phyloP scores from a whole-genome alignment of 495 filamentous ascomycete genomes.

The Cetradonia linearis region DNA sequence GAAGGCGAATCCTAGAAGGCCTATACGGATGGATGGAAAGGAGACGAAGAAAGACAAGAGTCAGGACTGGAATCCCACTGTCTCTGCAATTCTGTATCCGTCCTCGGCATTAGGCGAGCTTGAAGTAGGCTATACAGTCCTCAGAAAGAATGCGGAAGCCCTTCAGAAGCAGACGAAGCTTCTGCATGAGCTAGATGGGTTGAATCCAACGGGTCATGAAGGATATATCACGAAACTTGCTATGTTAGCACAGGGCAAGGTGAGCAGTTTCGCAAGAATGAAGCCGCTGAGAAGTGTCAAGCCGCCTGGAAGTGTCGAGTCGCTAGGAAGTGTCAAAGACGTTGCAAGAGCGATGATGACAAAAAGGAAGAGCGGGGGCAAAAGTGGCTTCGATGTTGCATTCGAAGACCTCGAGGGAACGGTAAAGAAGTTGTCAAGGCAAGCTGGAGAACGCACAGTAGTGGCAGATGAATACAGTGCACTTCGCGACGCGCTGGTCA shows the following conservation, averaged over 20 bases:
- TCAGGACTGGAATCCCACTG: not conserved
- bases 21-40: not conserved
- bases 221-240: not conserved
- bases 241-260: conserved; percentile 5
- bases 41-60: not conserved
- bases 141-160: not conserved
- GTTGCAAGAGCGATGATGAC: conserved; percentile 7
- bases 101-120: not conserved
- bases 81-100: conserved; percentile 4
- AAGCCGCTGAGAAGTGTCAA: conserved; percentile 4
- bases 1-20: not conserved
- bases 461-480: not conserved
- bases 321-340: conserved; percentile 4
- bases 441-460: not conserved
- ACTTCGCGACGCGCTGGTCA: conserved; percentile 13
- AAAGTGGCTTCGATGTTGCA: not conserved
- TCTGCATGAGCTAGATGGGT: not conserved
- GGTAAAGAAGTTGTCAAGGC: not conserved
- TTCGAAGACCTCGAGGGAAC: conserved; percentile 9
- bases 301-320: not conserved
- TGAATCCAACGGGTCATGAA: not conserved
- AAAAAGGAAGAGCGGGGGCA: not conserved
- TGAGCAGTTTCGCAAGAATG: conserved; percentile 4
- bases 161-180: not conserved
- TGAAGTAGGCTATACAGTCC: not conserved